phyloP scores from a whole-genome alignment of 2,329 filamentous ascomycete genomes.

The Colletotrichum melonis region DNA sequence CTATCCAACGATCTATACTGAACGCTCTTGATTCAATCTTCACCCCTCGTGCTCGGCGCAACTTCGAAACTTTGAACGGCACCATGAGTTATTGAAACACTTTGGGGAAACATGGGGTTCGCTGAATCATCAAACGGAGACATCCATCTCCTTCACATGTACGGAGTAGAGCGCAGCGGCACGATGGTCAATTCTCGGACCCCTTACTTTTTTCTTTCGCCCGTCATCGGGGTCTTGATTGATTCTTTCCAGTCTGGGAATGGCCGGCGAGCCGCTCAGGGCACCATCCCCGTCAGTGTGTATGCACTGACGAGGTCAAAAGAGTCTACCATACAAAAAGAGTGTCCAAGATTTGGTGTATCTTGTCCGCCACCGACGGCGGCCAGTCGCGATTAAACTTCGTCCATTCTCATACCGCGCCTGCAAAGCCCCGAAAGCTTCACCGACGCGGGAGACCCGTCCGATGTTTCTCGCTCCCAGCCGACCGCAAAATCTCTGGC shows the following conservation, averaged over 20 bases:
- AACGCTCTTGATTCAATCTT: background rate
- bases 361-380: background rate
- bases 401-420: background rate
- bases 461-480: background rate
- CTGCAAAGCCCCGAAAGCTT: background rate
- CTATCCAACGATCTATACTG: background rate
- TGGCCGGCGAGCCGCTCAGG: constrained; percentile 20
- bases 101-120: constrained; percentile 8
- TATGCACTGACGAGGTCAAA: background rate
- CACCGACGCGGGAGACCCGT: background rate
- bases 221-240: constrained; percentile 11
- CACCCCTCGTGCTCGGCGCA: background rate
- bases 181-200: background rate
- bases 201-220: background rate
- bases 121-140: background rate
- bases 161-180: background rate
- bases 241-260: constrained; percentile 14
- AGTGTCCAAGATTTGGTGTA: background rate
- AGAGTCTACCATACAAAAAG: constrained; percentile 7
- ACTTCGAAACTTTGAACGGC: background rate
- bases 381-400: background rate
- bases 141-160: background rate
- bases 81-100: constrained; percentile 22
- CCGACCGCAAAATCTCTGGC: background rate
- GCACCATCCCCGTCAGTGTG: constrained; percentile 4